Conservation (phyloP, 305 asterid species). For the Fraxinus dipetala region DNA sequence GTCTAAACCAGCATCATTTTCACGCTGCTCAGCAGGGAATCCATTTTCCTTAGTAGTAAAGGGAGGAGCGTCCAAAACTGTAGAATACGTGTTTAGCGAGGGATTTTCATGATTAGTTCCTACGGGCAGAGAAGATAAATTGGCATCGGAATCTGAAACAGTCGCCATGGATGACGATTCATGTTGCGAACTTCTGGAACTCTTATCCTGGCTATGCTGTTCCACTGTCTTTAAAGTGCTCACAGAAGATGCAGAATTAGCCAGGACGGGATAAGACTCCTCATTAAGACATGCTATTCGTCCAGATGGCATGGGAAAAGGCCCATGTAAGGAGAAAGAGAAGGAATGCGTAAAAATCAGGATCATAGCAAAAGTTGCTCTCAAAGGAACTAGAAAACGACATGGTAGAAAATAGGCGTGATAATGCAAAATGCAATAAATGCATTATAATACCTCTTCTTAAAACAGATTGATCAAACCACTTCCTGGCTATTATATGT, state of each 20-base stretch:
- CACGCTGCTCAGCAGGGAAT: slow-evolving; percentile 41
- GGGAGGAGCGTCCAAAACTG: slow-evolving; percentile 42
- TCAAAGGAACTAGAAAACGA: slow-evolving; percentile 12
- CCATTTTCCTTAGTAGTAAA: slow-evolving; percentile 36
- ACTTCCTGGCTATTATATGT: slow-evolving; percentile 59
- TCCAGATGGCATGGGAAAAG: slow-evolving; percentile 25
- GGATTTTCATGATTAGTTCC: slow-evolving; percentile 50
- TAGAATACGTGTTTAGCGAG: slow-evolving; percentile 32
- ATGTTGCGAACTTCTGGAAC: slow-evolving; percentile 44
- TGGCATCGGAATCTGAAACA: slow-evolving; percentile 48
- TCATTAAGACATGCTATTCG: slow-evolving; percentile 77
- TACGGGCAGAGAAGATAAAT: slow-evolving; percentile 38
- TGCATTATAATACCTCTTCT: slow-evolving; percentile 68
- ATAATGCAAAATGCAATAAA: slow-evolving; percentile 25
- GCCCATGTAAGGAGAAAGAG: slow-evolving; percentile 21
- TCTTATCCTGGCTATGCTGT: slow-evolving; percentile 56
- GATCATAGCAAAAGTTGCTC: slow-evolving; percentile 16
- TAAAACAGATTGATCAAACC: slow-evolving; percentile 86
- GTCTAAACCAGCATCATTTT: slow-evolving; percentile 36
- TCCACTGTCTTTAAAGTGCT: slow-evolving; percentile 46
- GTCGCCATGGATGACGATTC: slow-evolving; percentile 49
- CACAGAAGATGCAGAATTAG: slow-evolving; percentile 42
- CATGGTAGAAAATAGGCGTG: slow-evolving; percentile 17
- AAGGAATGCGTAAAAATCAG: slow-evolving; percentile 28
- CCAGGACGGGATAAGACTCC: slow-evolving; percentile 82